Percentiles rank a stretch among this genome's conserved stretches.
phyloP scores from a whole-genome alignment of 768 basidiomycete species.

The Collybia mongolica region DNA sequence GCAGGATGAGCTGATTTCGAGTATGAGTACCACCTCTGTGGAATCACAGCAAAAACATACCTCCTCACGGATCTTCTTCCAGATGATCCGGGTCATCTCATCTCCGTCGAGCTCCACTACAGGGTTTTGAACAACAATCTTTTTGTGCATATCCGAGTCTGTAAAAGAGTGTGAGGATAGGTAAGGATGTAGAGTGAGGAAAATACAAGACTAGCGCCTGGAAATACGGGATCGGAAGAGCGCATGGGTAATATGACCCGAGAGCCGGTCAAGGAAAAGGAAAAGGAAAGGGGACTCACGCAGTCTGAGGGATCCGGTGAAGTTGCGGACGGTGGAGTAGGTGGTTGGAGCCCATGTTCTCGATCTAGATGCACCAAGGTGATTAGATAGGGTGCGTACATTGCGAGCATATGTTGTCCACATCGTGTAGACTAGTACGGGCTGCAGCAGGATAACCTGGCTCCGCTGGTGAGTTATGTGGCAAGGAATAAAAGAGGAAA shows the following conservation, averaged over 20 bases:
- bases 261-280: constrained; percentile 5
- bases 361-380: constrained; percentile 2
- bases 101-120: constrained; percentile 96
- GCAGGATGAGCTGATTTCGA: constrained; percentile 80
- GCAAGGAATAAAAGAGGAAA: background rate
- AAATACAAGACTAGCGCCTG: background rate
- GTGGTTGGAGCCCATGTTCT: constrained; percentile 6
- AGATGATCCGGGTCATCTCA: constrained; percentile 99
- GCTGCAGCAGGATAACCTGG: constrained; percentile 1
- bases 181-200: background rate
- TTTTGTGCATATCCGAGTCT: constrained; percentile 36
- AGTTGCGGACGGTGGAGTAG: constrained; percentile 13
- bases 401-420: constrained; percentile 9
- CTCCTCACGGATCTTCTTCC: constrained; percentile 97
- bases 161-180: constrained; percentile 1
- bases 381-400: constrained; percentile 14
- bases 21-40: background rate
- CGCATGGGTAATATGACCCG: background rate
- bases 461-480: background rate
- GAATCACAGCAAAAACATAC: constrained; percentile 39
- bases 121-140: constrained; percentile 84
- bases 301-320: constrained; percentile 15
- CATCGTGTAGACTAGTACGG: constrained; percentile 11
- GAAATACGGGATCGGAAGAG: background rate
- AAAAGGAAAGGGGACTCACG: constrained; percentile 15